Evolutionary conservation across 2,329 filamentous ascomycete species (phyloP).

Genomic region (Macrophomina phaseolina): DNA sequence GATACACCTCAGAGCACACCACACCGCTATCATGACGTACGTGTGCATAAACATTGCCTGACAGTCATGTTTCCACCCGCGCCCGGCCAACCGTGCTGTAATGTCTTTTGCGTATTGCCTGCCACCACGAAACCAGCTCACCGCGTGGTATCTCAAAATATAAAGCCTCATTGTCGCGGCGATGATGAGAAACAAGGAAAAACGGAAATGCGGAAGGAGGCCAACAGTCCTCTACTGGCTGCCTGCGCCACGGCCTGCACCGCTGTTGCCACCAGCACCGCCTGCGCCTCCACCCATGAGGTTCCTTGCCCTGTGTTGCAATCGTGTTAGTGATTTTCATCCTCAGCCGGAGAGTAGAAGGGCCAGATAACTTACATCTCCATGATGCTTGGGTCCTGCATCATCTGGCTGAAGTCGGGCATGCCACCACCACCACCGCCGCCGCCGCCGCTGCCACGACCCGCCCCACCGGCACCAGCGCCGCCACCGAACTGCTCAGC

Average conservation of each 20-base stretch:
- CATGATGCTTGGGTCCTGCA: constrained; percentile 90
- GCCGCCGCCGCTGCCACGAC: constrained; percentile 38
- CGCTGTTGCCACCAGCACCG: constrained; percentile 29
- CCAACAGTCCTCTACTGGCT: constrained; percentile 1
- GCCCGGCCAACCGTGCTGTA: too few relatives aligned
- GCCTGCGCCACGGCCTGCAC: constrained; percentile 17
- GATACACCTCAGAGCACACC: background rate
- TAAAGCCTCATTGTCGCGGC: background rate
- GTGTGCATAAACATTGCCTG: background rate
- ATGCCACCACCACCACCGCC: constrained; percentile 72
- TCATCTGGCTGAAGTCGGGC: constrained; percentile 83
- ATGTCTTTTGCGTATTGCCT: background rate
- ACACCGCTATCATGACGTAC: background rate
- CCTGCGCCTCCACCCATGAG: constrained; percentile 65
- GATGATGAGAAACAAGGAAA: background rate
- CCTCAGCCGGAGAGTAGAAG: too few relatives aligned
- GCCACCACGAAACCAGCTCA: constrained; percentile 16
- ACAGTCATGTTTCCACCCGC: background rate
- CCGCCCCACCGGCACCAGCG: constrained; percentile 44
- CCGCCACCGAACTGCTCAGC: constrained; percentile 73
- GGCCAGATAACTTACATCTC: constrained; percentile 75
- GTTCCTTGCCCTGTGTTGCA: constrained; percentile 62
- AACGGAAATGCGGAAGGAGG: background rate
- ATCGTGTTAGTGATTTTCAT: background rate
- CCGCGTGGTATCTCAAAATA: constrained; percentile 20